Base-by-base conservation (phyloP, 129 eudicot genomes). In the Gnaphalium uliginosum region DNA sequence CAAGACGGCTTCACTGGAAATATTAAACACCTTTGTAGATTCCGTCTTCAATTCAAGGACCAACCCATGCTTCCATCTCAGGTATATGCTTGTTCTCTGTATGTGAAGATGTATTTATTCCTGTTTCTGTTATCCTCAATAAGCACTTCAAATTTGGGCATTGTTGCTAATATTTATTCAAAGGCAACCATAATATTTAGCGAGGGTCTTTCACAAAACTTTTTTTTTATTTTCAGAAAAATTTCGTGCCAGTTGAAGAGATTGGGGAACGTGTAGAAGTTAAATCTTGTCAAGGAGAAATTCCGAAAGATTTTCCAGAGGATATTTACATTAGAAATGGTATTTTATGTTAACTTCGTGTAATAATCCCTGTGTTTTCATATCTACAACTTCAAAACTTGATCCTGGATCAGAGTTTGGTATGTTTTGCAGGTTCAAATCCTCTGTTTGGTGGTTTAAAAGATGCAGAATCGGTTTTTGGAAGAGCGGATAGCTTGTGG, bases 311-410 rank as follows among this genome's bases (percentile, higher is more conserved):
- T 61, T 86, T 86, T 77, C 85, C 90, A 0, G 75, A 83, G 70
- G 90, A 87, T 14, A 60, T 75, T 62, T 89, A 84, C 81, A 70
- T 86, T 35, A 84, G 95, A 84, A 89, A 89, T 19, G 95, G 95
- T 89, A 30, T 14, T 50, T 24, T 0, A 18, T 54, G 0, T 59
- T 23, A 6, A 8, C 4, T 59, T 59, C 27, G 0, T 9, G 4
- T 18, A n/a, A 18, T 53, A 19, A 53, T 53, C 59, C 59, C 14
- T 5, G 23, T 4, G 6, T 48, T 46, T 22, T 43, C 22, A 9
- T 33, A 59, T 24, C 5, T 69, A 48, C 23, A 32, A 8, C 48
- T 33, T 35, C 11, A 5, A 77, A 50, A 29, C 25, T 27, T 23
- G 25, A 27, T 69, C 23, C 22, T 56, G 18, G 32, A 4, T 29